phyloP scores from a whole-genome alignment of 148 eudicot genomes.

The Nyssa sinensis region DNA sequence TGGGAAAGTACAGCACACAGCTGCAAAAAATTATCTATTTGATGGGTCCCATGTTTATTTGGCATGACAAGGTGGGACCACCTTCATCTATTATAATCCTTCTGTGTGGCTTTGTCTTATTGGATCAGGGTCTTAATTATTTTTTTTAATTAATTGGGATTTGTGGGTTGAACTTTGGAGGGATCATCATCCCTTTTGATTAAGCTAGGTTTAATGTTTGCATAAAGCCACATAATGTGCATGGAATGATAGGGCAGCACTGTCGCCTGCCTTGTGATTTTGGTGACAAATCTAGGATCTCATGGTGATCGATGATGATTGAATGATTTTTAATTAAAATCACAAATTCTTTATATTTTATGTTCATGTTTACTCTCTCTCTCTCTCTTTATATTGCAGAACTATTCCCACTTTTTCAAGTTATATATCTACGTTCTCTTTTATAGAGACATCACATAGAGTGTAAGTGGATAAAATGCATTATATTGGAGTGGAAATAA shows the following conservation, averaged over 20 bases:
- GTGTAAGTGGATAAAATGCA: too few relatives aligned
- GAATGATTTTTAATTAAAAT: neutral
- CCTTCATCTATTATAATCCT: neutral
- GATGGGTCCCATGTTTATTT: neutral
- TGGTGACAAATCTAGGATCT: conserved; percentile 18
- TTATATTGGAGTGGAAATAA: too few relatives aligned
- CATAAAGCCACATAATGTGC: neutral
- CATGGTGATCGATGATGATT: conserved; percentile 6
- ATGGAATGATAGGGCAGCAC: conserved; percentile 9
- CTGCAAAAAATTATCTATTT: too few relatives aligned
- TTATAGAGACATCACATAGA: too few relatives aligned
- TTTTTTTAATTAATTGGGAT: neutral
- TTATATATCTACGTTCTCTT: too few relatives aligned
- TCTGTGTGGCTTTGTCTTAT: too few relatives aligned
- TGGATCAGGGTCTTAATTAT: too few relatives aligned
- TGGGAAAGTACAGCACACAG: too few relatives aligned
- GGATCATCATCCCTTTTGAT: too few relatives aligned
- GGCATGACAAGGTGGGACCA: neutral
- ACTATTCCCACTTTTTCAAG: too few relatives aligned
- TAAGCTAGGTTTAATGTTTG: neutral
- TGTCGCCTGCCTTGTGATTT: conserved; percentile 14
- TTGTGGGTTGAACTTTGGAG: neutral
- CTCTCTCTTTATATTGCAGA: too few relatives aligned
- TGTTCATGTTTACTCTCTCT: too few relatives aligned
- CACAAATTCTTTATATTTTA: neutral